Conservation (phyloP, 345 rosid genomes). For the Syzygium aqueum region DNA sequence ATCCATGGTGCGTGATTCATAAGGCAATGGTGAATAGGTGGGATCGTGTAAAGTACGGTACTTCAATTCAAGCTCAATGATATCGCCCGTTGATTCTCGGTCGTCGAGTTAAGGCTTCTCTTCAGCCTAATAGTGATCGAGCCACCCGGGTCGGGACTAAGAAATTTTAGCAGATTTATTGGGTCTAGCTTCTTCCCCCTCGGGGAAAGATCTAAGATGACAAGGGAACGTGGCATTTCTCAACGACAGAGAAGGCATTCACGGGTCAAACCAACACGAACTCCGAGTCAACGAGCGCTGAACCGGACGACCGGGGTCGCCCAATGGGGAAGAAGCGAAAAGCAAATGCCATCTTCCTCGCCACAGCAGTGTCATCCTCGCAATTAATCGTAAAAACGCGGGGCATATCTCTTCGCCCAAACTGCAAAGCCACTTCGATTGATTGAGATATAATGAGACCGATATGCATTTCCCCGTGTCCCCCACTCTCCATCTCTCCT, state of each 20-base stretch:
- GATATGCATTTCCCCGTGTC: neutral
- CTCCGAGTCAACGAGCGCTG: neutral
- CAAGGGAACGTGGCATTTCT: neutral
- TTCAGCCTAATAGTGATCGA: neutral
- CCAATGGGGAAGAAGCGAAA: neutral
- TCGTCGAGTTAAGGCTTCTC: neutral
- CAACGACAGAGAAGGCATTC: neutral
- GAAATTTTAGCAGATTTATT: neutral
- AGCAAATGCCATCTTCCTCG: neutral
- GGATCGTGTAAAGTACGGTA: neutral
- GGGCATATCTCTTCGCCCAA: constrained; percentile 6
- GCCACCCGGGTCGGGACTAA: neutral
- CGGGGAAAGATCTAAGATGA: neutral
- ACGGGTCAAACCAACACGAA: neutral
- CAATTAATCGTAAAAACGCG: constrained; percentile 6
- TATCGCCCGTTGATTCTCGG: neutral
- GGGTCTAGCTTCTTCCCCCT: neutral
- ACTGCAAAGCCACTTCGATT: neutral
- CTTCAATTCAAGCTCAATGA: neutral
- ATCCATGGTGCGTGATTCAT: neutral
- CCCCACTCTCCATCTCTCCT: constrained; percentile 9
- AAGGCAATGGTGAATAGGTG: neutral
- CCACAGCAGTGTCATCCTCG: neutral
- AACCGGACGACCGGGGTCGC: neutral
- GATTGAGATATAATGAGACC: neutral